Evolutionary conservation across 164 flowering plant genomes (phyloP), one percentile per base, ranked within the genome.

Genomic region (Taxillus chinensis): DNA sequence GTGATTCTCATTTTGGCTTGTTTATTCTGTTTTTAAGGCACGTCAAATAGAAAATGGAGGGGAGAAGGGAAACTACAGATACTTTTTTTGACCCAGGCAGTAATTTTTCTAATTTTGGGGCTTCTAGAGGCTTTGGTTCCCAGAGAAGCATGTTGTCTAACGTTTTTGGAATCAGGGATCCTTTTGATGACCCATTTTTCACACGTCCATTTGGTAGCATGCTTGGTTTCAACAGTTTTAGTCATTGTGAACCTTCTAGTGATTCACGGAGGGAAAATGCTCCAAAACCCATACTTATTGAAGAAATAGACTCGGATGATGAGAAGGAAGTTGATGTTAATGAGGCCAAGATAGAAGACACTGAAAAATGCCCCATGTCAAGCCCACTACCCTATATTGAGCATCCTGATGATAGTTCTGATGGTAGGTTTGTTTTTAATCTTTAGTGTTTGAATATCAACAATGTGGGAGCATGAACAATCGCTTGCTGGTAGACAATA

Each of bases 131-230:
- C 13, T 70, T 73, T 54, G 75, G 77, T 37, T 64, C 63, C 10
- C 57, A 1, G 8, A 63, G 71, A 45, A 62, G 67, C 41, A 66
- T 72, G 69, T 67, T 70, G 50, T 71, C 81, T 15, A 76, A 70
- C 63, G 39, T 76, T 7, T 69, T 77, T 71, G 81, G 78, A 52
- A 82, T 78, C 7, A 72, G 81, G 55, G 81, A 78, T 73, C 86
- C 86, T 37, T 81, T 83, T 61, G 84, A 85, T 67, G 84, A 83
- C 39, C 82, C 84, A 7, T 90, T 93, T 71, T 90, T 92, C 62
- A 78, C 78, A 67, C 78, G 77, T 4, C 92, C 96, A 14, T 77
- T 82, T 61, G 78, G 80, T 2, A 71, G 71, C 70, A 58, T 79
- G 71, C 77, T 76, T 45, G 80, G 70, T 2, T 41, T 73, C 1